Conservation (phyloP, 352 stramenopile species). For the Globisporangium uncinulatum region DNA sequence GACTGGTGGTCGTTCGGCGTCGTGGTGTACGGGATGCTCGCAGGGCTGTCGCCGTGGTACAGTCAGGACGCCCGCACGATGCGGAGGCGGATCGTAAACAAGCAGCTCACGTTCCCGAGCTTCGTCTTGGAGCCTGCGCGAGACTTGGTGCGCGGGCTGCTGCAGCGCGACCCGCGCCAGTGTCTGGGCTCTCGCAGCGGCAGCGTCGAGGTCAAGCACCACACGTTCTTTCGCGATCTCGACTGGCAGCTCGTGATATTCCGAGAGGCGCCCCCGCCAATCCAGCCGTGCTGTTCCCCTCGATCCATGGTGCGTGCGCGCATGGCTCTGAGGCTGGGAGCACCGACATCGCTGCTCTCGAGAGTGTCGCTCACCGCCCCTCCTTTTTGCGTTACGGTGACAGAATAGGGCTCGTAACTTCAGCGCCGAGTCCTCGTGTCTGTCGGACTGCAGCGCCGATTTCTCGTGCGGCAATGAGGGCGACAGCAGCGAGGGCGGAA, state of each 20-base stretch:
- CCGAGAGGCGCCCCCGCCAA: conserved; percentile 47
- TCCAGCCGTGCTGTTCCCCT: conserved; percentile 47
- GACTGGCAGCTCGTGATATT: conserved; percentile 71
- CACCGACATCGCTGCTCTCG: too few relatives aligned
- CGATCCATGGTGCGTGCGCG: conserved; percentile 49
- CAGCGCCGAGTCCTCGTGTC: conserved; percentile 75
- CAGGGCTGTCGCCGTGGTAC: conserved; percentile 75
- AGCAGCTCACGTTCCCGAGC: conserved; percentile 46
- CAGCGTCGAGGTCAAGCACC: conserved; percentile 46
- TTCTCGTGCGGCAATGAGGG: conserved; percentile 12
- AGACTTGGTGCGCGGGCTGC: conserved; percentile 42
- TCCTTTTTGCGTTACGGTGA: background rate
- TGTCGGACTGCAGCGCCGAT: conserved; percentile 45
- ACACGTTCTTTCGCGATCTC: conserved; percentile 56
- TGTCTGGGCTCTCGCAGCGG: conserved; percentile 48
- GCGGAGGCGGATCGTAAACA: conserved; percentile 43
- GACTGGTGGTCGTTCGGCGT: conserved; percentile 81
- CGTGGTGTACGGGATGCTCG: conserved; percentile 76
- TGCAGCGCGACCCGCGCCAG: conserved; percentile 33
- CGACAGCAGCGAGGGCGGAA: conserved; percentile 15
- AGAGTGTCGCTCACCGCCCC: background rate
- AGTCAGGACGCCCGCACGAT: conserved; percentile 45
- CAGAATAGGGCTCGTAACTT: conserved; percentile 79
- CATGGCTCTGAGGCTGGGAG: background rate
- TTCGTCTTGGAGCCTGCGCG: conserved; percentile 43